phyloP scores from a whole-genome alignment of 2,329 filamentous ascomycete genomes.

The Aspergillus sp. region DNA sequence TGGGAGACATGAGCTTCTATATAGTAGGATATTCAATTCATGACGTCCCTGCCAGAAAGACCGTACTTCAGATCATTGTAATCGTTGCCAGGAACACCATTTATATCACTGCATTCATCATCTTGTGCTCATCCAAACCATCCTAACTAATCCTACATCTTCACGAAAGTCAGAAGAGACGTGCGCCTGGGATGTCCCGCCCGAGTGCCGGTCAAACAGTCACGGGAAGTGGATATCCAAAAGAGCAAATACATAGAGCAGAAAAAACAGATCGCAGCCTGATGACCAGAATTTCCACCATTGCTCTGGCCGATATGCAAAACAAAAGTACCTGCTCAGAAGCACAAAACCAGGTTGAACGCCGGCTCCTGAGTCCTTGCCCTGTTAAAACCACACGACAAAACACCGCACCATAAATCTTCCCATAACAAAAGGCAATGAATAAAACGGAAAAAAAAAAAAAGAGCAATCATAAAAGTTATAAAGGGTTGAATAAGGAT shows the following conservation, averaged over 20 bases:
- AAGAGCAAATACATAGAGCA: slow-evolving; percentile 8
- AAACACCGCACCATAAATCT: slow-evolving; percentile 32
- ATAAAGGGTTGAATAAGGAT: slow-evolving; percentile 6
- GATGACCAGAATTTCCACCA: slow-evolving; percentile 11
- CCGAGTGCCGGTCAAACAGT: slow-evolving; percentile 13
- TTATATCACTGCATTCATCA: slow-evolving; percentile 17
- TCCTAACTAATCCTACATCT: slow-evolving; percentile 28
- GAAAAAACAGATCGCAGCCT: slow-evolving; percentile 4
- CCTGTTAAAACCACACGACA: slow-evolving; percentile 21
- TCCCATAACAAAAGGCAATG: slow-evolving; percentile 13
- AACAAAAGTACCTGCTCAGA: slow-evolving; percentile 11
- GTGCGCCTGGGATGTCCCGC: slow-evolving; percentile 11
- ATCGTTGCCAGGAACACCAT: slow-evolving; percentile 7
- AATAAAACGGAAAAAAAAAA: slow-evolving; percentile 3
- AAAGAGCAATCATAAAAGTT: slow-evolving; percentile 12
- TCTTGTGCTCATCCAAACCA: slow-evolving; percentile 14
- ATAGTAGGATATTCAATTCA: slow-evolving; percentile 61
- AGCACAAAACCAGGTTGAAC: slow-evolving; percentile 19
- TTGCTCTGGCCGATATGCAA: slow-evolving; percentile 15
- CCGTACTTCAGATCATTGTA: neutral
- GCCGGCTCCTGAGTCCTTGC: slow-evolving; percentile 22
- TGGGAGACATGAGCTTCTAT: slow-evolving; percentile 56
- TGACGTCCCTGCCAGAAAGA: slow-evolving; percentile 22
- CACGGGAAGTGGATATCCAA: slow-evolving; percentile 25
- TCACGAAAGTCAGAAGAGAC: slow-evolving; percentile 8